Evolutionary conservation across 2,329 filamentous ascomycete genomes (phyloP).

Genomic region (Nannizzia gypsea): DNA sequence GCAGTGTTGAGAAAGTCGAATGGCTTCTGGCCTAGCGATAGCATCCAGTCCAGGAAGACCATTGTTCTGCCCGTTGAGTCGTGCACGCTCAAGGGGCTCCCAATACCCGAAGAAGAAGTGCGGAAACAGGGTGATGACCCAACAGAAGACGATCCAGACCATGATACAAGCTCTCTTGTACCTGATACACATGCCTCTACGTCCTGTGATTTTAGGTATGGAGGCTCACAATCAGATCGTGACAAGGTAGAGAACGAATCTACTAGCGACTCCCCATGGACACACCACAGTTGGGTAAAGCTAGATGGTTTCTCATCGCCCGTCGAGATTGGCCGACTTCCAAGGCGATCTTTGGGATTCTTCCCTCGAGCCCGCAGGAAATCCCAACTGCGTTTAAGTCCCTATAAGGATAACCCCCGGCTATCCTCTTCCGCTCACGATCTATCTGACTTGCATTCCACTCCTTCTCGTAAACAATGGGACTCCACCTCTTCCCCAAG

Average conservation of each 20-base stretch:
- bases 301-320: conserved; percentile 60
- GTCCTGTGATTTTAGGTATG: neutral
- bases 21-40: conserved; percentile 88
- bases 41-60: conserved; percentile 69
- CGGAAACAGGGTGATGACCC: neutral
- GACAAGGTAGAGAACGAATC: neutral
- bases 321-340: conserved; percentile 75
- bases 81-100: conserved; percentile 68
- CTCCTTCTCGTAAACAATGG: conserved; percentile 23
- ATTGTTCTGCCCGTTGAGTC: conserved; percentile 80
- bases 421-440: conserved; percentile 35
- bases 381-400: conserved; percentile 39
- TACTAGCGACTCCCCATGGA: conserved; percentile 55
- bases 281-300: conserved; percentile 78
- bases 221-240: neutral
- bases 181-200: neutral
- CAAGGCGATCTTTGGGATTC: conserved; percentile 70
- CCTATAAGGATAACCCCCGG: neutral
- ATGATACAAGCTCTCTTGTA: conserved; percentile 5
- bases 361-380: conserved; percentile 87
- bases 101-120: conserved; percentile 24
- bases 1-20: conserved; percentile 78
- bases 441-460: conserved; percentile 52
- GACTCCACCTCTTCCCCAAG: conserved; percentile 18
- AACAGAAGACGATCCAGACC: neutral